Evolutionary conservation across 2,329 filamentous ascomycete genomes (phyloP), one percentile per base, ranked within the genome.

Genomic region (Aureobasidium sp.): DNA sequence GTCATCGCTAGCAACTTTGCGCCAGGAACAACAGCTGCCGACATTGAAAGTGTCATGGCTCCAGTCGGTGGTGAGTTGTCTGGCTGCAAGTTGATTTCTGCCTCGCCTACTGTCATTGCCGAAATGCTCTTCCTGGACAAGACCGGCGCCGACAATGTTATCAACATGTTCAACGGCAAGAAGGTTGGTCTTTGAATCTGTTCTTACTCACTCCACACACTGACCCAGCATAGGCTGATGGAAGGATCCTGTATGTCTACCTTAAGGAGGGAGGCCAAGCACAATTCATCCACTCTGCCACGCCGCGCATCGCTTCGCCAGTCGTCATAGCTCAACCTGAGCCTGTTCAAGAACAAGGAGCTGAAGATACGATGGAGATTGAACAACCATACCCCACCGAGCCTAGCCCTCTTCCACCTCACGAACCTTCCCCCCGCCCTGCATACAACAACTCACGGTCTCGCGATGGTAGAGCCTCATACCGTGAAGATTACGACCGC

Each of bases 1-100:
- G 87, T 96, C 29, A 87, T 93, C 75, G 92, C 91, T 3, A 91
- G 93, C 78, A 96, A 96, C 82, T 94, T 96, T 75, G 93, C 93
- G 16, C 88, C 88, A 2, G 93, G 93, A 43, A 96, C 93, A 0
- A 94, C 93, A 9, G 91, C 91, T 2, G 92, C 91, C 36, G 93
- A 96, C 74, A 93, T 96, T 67, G 92, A 94, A 81, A 92, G 90
- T 71, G 93, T 93, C 65, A 90, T 96, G 88, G 87, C 85, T n/a
- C 89, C 89, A 0, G 81, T 93, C n/a, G 92, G 91, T 45, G 87
- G 86, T 38, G 84, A 90, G 67, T 85, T 94, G 72, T 74, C 86
- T 29, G 88, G 86, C 72, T 95, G 93, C 80, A 86, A 84, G 42
- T 80, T 96, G 45, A 79, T 94, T 65, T 89, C 91, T 74, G 85